Base-by-base conservation (phyloP, 2,329 filamentous ascomycete species). In the Beauveria sp. region DNA sequence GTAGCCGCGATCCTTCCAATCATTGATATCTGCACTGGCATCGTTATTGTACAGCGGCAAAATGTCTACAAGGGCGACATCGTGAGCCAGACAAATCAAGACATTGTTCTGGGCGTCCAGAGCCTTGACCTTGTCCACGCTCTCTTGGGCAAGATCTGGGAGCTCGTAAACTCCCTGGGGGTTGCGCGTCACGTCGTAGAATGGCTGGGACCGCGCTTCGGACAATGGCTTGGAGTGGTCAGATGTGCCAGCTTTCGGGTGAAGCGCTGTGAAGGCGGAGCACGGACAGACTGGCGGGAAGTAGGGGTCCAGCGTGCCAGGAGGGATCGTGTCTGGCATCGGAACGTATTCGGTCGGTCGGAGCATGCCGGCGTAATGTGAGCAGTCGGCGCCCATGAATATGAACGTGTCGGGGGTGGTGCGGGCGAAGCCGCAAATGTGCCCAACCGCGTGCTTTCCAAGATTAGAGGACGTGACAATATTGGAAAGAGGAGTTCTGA, bases 371-470 rank as follows among this genome's bases (percentile, higher is more conserved):
- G 69, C 69, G 48, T 73, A 73, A 64, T 79, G 77, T 18, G 73
- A 77, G 20, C 72, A 64, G 61, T 80, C 78, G 3, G 71, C 78
- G 0, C 76, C 76, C 61, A 78, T 67, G 10, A 79, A 69, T 6
- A 79, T 62, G 59, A 77, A 79, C 0, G 75, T 75, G 30, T 70
- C 66, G 0, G 72, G 67, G 0, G 71, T 75, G 0, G 74, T 74
- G 9, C 77, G 66, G 2, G 75, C 77, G 4, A 80, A 64, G 2
- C 69, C 77, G 50, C 71, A 76, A 0, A 79, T 67, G 60, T 79
- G 77, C 0, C 75, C 76, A 2, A 75, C 62, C 3, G 73, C 69
- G 62, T 78, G 76, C 1, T 61, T 12, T 7, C 8, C 10, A 7
- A 12, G n/a, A n/a, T 50, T 44, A 55, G 40, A 16, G 5, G 2